Evolutionary conservation across 176 grass and related monocot species (phyloP).

Genomic region (Carex parvula): DNA sequence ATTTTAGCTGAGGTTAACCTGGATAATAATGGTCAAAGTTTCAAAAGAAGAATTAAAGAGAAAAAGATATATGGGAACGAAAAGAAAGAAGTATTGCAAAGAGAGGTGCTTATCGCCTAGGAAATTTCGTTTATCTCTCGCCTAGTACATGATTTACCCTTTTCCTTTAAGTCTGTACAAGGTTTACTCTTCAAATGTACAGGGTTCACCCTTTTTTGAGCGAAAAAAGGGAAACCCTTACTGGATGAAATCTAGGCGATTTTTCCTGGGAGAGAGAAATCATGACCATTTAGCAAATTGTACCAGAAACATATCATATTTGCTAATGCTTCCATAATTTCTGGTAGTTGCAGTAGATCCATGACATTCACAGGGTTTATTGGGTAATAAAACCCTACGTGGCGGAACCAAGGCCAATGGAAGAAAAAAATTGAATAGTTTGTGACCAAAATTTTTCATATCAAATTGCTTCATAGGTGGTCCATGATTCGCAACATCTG

Average conservation of each 20-base stretch:
- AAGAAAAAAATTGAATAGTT: background rate
- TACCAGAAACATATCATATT: background rate
- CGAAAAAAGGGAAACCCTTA: no score
- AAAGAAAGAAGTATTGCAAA: background rate
- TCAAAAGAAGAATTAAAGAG: background rate
- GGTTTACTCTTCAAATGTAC: no score
- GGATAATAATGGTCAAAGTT: background rate
- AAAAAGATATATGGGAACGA: background rate
- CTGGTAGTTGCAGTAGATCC: background rate
- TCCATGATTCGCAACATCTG: background rate
- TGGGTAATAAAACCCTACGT: background rate
- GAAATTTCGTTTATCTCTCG: no score
- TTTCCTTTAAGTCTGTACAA: no score
- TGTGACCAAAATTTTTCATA: background rate
- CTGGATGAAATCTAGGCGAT: no score
- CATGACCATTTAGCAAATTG: background rate
- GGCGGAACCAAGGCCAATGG: background rate
- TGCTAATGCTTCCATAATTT: background rate
- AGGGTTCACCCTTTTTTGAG: no score
- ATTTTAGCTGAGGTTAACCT: background rate
- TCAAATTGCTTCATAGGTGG: background rate
- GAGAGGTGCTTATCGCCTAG: no score
- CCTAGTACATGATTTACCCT: no score
- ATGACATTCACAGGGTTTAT: background rate
- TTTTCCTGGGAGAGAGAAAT: no score